Evolutionary conservation across 495 filamentous ascomycete genomes (phyloP), one percentile per base, ranked within the genome.

Genomic region (Penicillium riverlandense): DNA sequence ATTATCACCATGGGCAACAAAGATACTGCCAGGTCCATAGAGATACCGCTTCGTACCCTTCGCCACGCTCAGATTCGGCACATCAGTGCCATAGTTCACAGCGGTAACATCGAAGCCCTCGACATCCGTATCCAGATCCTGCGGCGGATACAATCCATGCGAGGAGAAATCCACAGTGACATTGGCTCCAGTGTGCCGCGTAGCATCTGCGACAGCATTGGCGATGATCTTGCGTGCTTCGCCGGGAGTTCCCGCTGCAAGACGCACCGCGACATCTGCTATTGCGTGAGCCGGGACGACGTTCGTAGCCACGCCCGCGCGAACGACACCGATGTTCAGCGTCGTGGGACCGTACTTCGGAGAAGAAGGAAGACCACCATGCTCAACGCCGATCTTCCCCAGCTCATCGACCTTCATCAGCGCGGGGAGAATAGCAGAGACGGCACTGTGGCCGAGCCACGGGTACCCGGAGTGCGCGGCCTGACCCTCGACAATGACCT

Each of bases 1-100:
- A 55, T 95, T 75, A 52, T 88, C 84, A 4, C 82, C 81, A 62
- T 97, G 91, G 4, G 92, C 91, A 36, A 95, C 87, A 42, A 90
- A 71, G 41, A 97, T 96, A 44, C 71, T 86, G 0, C 91, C 91
- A 1, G 88, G 90, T 0, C 89, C 91, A 66, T 90, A 97, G 33
- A 95, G 68, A 61, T 95, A 97, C 41, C 82, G 76, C 63, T 84
- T 86, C 38, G 91, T 85, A 1, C 52, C 56, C 9, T 43, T 38
- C 27, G 54, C 47, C 9, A 72, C 43, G 28, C 80, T 72, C 35
- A 97, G 57, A 45, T 88, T 82, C 1, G 87, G 85, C 29, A 96
- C 82, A 63, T 97, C 91, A 8, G 91, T 97, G 4, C 91, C 91
- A 57, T 96, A 97, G 48, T 94, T 95, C 3, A 88, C 87, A 1